Evolutionary conservation across 805 yeast species (phyloP), one percentile per base, ranked within the genome.

Genomic region (Saturnispora zaruensis): DNA sequence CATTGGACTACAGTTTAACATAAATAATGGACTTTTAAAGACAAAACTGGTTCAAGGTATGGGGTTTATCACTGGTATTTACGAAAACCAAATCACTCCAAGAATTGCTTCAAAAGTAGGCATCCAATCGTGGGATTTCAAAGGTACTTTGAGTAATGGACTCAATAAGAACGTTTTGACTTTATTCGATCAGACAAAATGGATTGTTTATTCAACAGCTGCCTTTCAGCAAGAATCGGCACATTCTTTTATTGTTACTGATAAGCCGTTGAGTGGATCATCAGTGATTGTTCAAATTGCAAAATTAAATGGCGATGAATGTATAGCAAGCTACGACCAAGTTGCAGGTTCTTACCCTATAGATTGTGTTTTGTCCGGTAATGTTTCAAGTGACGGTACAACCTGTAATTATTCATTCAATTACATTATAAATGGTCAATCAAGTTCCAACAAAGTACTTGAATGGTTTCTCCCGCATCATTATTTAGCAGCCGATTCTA

Each of bases 41-140:
- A 44, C 55, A 75, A 90, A 91, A 4, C 59, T 85, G 49, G 85
- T 83, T 5, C 90, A 84, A 64, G 97, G 97, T 49, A 72, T 56
- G 76, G 96, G 96, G 6, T 80, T 86, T 54, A 78, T 86, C 14
- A 83, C 96, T 30, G 87, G 82, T 25, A 65, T 76, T 5, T 65
- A 64, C 41, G 71, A 74, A 55, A 80, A 80, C 11, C 66, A 70
- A 52, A 66, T 81, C 57, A 71, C 71, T 26, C 84, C 88, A 2
- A 63, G 66, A 51, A 55, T 84, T 24, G 72, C 74, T n/a, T 77
- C 86, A 23, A 75, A 73, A 26, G 84, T 84, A 25, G 95, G 95
- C 0, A 70, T 85, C 48, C 77, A 74, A 53, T 67, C 69, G 18
- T 70, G 84, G 49, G 66, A 68, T 2, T 68, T 65, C 28, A 63